Conservation (phyloP, 306 rosid species). For the Purshia tridentata region DNA sequence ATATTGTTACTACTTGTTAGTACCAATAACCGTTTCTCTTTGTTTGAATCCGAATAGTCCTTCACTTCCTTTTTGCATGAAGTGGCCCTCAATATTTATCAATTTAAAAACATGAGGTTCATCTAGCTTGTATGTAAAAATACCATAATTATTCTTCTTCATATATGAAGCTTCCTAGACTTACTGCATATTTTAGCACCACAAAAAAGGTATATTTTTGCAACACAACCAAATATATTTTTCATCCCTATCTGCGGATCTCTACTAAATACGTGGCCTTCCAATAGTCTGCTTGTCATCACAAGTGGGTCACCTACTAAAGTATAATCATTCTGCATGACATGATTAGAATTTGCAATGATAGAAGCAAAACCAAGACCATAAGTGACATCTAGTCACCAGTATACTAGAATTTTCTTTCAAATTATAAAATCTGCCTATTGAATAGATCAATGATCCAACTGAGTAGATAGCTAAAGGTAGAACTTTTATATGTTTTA, state of each 20-base stretch:
- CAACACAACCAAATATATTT: not conserved
- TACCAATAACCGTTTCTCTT: too few relatives aligned
- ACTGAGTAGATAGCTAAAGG: not conserved
- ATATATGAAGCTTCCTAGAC: too few relatives aligned
- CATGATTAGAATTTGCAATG: not conserved
- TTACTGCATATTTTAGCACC: too few relatives aligned
- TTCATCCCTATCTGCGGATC: not conserved
- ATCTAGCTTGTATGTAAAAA: not conserved
- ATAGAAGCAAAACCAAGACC: not conserved
- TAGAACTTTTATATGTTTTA: not conserved
- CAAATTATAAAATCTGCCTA: not conserved
- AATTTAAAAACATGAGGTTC: not conserved
- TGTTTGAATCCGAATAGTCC: too few relatives aligned
- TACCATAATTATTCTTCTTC: too few relatives aligned
- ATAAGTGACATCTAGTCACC: not conserved
- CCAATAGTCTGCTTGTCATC: not conserved
- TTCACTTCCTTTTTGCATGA: not conserved
- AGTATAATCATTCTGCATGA: not conserved
- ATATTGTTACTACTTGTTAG: too few relatives aligned
- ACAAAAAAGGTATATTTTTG: too few relatives aligned
- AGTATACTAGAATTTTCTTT: constrained; percentile 4
- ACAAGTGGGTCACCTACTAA: not conserved
- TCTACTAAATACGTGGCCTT: not conserved
- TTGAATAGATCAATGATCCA: not conserved
- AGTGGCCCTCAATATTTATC: not conserved